Base-by-base conservation (phyloP, 768 basidiomycete genomes). In the Pleurotus djamor region DNA sequence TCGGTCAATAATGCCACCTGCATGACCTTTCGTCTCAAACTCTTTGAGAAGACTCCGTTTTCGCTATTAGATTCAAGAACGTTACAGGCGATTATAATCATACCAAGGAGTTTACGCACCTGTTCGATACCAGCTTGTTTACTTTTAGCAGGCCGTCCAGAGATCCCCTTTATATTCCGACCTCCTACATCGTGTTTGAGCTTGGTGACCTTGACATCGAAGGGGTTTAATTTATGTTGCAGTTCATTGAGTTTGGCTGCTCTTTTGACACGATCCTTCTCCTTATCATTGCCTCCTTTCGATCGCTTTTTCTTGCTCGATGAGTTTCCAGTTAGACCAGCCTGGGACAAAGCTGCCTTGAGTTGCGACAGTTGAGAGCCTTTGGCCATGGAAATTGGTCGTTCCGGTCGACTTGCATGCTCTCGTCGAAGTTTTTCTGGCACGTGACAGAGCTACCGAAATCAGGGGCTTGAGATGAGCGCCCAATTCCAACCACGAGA, bases 151-250 rank as follows among this genome's bases (percentile, higher is more conserved):
- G 96, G 96, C 63, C 83, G 83, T 14, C 96, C 96, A 6, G 76
- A 79, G 0, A 87, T 82, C 44, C 95, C 96, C 66, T 92, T 94
- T 32, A 96, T 73, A 66, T 86, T 92, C 48, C 94, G 75, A 2
- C 96, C 95, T 4, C 92, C 94, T 16, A 97, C 92, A 73, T 95
- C 91, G 70, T 96, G 92, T 76, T 94, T 96, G 44, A 93, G 81
- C 71, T 91, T 93, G 6, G 91, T 96, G 68, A 95, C 91, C 65
- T 94, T 92, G 66, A 88, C 82, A 71, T 99, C 96, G 72, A 99
- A 99, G 16, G 94, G 92, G 76, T 97, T 98, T 67, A 98, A 79
- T 65, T 83, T 85, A 66, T 86, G 83, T 63, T 93, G 87, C 61
- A 98, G 96, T 68, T 90, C 89, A 55, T 85, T 84, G 44, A 98